Percentiles rank a stretch among this genome's conserved stretches.
Evolutionary conservation across 2,329 filamentous ascomycete species (phyloP).

Genomic region (Stromatinia cepivora): DNA sequence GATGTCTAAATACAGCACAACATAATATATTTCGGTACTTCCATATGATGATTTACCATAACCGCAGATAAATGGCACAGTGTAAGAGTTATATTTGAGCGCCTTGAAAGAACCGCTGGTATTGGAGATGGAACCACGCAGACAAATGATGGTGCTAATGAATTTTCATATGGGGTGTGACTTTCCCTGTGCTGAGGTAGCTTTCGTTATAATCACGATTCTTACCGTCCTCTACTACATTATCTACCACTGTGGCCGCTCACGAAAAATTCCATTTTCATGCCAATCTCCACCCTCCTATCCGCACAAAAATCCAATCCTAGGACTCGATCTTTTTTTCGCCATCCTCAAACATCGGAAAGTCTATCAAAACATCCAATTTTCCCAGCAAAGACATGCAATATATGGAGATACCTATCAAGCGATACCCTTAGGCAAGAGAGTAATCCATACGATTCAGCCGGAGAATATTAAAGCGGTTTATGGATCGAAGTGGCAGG

Average conservation of each 20-base stretch:
- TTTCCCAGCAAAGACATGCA: background rate
- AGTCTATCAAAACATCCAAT: background rate
- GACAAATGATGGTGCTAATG: background rate
- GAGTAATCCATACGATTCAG: background rate
- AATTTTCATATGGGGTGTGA: background rate
- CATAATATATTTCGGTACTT: background rate
- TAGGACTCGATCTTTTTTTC: background rate
- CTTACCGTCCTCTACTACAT: background rate
- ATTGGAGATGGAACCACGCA: background rate
- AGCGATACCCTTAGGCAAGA: background rate
- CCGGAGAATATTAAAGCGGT: background rate
- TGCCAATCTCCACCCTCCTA: background rate
- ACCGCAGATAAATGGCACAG: background rate
- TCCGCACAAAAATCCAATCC: background rate
- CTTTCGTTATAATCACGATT: too few species aligned
- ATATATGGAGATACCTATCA: background rate
- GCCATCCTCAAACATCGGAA: background rate
- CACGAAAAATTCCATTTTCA: background rate
- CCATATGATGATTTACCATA: background rate
- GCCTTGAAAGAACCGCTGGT: too few species aligned
- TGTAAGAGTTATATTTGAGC: too few species aligned
- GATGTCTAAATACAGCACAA: background rate
- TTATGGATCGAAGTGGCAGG: background rate
- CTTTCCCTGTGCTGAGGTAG: background rate
- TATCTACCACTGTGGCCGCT: background rate